phyloP scores from a whole-genome alignment of 2,329 filamentous ascomycete species.

The Diaporthe capsici region DNA sequence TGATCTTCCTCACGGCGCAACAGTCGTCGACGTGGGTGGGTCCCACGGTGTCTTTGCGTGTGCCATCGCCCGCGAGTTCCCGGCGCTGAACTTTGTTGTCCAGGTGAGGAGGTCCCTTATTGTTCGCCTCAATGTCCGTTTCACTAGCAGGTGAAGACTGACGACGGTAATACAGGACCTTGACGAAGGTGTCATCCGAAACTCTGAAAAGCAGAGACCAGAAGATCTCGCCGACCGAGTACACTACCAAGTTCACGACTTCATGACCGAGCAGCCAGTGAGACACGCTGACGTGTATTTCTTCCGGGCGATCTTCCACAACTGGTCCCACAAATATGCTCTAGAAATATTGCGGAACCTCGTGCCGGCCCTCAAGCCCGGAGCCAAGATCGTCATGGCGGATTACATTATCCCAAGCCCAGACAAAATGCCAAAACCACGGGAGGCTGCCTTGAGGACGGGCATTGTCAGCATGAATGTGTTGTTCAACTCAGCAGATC shows the following conservation, averaged over 20 bases:
- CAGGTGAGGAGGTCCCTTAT: slow-evolving; percentile 36
- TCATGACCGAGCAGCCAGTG: slow-evolving; percentile 48
- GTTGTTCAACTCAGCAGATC: slow-evolving; percentile 29
- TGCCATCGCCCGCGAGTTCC: slow-evolving; percentile 27
- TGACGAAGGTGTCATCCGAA: slow-evolving; percentile 31
- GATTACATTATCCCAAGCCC: slow-evolving; percentile 47
- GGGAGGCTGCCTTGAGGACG: not conserved
- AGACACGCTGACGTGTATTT: slow-evolving; percentile 48
- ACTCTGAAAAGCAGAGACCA: slow-evolving; percentile 44
- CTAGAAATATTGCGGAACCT: slow-evolving; percentile 50
- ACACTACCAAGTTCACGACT: slow-evolving; percentile 47
- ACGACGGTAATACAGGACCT: not conserved
- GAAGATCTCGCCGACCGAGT: slow-evolving; percentile 43
- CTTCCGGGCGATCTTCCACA: slow-evolving; percentile 53
- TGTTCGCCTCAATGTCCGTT: not conserved
- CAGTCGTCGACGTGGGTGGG: slow-evolving; percentile 47
- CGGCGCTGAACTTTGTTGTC: slow-evolving; percentile 41
- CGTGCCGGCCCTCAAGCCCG: slow-evolving; percentile 49
- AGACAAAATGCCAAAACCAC: slow-evolving; percentile 31
- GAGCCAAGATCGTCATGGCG: slow-evolving; percentile 47
- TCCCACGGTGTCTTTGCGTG: slow-evolving; percentile 41
- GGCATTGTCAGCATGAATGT: slow-evolving; percentile 26
- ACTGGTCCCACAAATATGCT: slow-evolving; percentile 52
- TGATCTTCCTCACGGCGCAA: slow-evolving; percentile 43
- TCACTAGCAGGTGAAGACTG: not conserved